Evolutionary conservation across 1,139 yeast genomes (phyloP).

Genomic region (Blastobotrys malaysiensis): DNA sequence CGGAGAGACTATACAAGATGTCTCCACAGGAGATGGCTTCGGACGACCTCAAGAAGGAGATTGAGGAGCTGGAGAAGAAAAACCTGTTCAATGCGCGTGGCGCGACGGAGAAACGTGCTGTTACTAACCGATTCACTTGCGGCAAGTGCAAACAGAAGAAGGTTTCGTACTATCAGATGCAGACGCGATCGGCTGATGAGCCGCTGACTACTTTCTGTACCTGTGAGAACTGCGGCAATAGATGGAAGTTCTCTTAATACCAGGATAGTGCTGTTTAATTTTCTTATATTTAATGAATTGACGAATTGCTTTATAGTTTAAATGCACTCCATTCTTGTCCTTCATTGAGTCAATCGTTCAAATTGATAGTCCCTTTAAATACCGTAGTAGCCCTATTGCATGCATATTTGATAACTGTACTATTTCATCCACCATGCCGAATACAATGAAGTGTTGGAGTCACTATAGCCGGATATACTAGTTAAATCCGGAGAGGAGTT

Average conservation of each 20-base stretch:
- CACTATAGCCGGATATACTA: too few relatives aligned
- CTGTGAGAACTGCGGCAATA: slow-evolving; percentile 93
- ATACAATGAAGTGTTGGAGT: too few relatives aligned
- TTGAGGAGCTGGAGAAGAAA: slow-evolving; percentile 79
- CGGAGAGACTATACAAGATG: slow-evolving; percentile 69
- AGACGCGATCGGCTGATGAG: slow-evolving; percentile 97
- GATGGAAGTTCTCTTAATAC: slow-evolving; percentile 72
- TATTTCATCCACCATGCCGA: too few relatives aligned
- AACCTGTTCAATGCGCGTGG: slow-evolving; percentile 96
- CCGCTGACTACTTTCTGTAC: slow-evolving; percentile 97
- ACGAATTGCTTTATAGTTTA: neutral
- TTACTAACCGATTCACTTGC: slow-evolving; percentile 93
- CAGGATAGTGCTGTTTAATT: neutral
- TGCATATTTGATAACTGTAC: too few relatives aligned
- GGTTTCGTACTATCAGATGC: slow-evolving; percentile 96
- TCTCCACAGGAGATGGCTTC: slow-evolving; percentile 93
- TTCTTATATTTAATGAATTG: neutral
- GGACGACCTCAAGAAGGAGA: slow-evolving; percentile 72
- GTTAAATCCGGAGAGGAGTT: too few relatives aligned
- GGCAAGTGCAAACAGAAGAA: slow-evolving; percentile 97
- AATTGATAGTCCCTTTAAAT: too few relatives aligned
- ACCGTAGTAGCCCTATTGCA: too few relatives aligned
- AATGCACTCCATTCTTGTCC: too few relatives aligned
- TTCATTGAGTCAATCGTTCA: too few relatives aligned
- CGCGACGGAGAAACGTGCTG: slow-evolving; percentile 94